Evolutionary conservation across 306 rosid genomes (phyloP), one percentile per base, ranked within the genome.

Genomic region (Acmispon strigosus): DNA sequence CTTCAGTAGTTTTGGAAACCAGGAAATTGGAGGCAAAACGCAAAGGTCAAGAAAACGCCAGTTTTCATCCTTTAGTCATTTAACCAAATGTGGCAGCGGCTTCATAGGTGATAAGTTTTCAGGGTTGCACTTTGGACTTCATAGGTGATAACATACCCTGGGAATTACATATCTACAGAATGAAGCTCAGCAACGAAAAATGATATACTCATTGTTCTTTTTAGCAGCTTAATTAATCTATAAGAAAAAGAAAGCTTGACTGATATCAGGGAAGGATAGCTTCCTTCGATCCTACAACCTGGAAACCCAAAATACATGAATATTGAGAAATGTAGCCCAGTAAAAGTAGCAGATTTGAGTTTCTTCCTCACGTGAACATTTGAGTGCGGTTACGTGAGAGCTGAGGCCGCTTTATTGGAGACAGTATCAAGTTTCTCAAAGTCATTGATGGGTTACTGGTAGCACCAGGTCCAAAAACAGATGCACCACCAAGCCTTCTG

Each of bases 321-420:
- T 32, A 65, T 58, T 73, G 59, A 68, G 80, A 71, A 55, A 39
- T 47, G 14, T 34, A 44, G 9, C 10, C 27, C 22, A 65, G 58
- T 15, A 9, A 66, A 52, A 59, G 56, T 69, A 11, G 48, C 5
- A 50, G 73, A 65, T 37, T 50, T 32, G 32, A 44, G 60, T 51
- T 42, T 54, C 17, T 10, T 50, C 58, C 87, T 86, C 81, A 94
- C 91, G 95, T 86, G 86, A 94, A 94, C 80, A 94, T 47, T 14
- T 94, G 94, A 57, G 87, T 76, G 63, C 97, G 96, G 73, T 80
- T 90, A 56, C 96, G 96, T 18, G 97, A 86, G 79, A 84, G 96
- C 82, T 89, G 96, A 73, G 97, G 97, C 70, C 99, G 84, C 75
- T 94, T 94, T 49, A 94, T 91, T 69, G 99, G 99, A 78, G 99